Evolutionary conservation across 1,284 basidiomycete species (phyloP).

Genomic region (Gomphus bonarii): DNA sequence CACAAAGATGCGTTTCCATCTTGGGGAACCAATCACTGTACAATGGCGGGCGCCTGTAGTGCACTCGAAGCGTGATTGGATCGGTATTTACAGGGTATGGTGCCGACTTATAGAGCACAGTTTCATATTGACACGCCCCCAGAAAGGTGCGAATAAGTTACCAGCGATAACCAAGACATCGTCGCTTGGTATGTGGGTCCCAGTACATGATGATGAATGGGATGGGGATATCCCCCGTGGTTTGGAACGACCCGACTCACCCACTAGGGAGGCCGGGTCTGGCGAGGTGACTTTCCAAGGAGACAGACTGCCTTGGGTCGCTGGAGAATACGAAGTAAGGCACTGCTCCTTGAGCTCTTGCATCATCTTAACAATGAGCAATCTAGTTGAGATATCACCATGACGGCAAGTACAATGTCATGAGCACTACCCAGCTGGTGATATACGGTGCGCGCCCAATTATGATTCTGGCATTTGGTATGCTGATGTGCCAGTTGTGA

Average conservation of each 20-base stretch:
- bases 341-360: slow-evolving; percentile 8
- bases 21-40: slow-evolving; percentile 84
- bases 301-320: slow-evolving; percentile 76
- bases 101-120: neutral
- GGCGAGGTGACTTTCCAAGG: slow-evolving; percentile 73
- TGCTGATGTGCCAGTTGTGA: neutral
- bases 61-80: slow-evolving; percentile 95
- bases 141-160: slow-evolving; percentile 83
- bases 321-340: slow-evolving; percentile 80
- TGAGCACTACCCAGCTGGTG: slow-evolving; percentile 78
- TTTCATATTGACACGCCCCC: slow-evolving; percentile 7
- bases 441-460: slow-evolving; percentile 59
- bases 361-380: neutral
- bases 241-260: slow-evolving; percentile 27
- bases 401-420: slow-evolving; percentile 93
- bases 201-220: slow-evolving; percentile 89
- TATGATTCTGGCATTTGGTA: neutral
- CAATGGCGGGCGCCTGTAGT: slow-evolving; percentile 81
- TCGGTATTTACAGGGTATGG: slow-evolving; percentile 78
- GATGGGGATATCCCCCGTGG: slow-evolving; percentile 73
- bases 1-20: slow-evolving; percentile 62
- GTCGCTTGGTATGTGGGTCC: slow-evolving; percentile 86
- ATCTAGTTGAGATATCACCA: slow-evolving; percentile 74
- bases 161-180: slow-evolving; percentile 79
- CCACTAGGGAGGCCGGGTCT: slow-evolving; percentile 33